Conservation (phyloP, 805 yeast species). For the Starmerella geochares region DNA sequence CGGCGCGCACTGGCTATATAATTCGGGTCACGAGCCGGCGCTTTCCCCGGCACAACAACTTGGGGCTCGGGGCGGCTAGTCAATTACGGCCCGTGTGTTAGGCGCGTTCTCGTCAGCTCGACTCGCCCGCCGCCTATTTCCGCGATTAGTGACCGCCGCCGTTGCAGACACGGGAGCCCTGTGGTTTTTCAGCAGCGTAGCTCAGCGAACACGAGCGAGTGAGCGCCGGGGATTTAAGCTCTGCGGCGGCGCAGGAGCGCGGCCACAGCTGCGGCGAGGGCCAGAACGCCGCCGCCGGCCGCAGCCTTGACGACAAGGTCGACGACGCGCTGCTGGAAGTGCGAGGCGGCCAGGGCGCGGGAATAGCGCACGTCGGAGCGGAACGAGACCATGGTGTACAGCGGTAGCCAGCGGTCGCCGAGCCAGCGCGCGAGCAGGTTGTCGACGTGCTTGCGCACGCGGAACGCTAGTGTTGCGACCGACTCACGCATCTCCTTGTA, state of each 20-base stretch:
- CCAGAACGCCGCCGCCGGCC: constrained; percentile 3
- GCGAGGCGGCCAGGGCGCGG: constrained; percentile 47
- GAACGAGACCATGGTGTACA: constrained; percentile 88
- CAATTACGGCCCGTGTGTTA: no score
- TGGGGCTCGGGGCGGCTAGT: no score
- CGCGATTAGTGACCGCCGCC: no score
- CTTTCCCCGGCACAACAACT: no score
- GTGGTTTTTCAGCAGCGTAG: no score
- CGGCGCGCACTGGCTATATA: no score
- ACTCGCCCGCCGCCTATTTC: no score
- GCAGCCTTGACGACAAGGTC: constrained; percentile 11
- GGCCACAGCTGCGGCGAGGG: background rate
- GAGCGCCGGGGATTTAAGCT: no score
- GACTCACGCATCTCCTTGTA: constrained; percentile 80
- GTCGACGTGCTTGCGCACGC: constrained; percentile 61
- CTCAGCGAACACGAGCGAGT: no score
- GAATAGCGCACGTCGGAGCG: constrained; percentile 72
- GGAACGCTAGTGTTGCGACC: constrained; percentile 52
- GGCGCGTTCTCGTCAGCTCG: no score
- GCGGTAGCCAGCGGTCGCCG: constrained; percentile 66
- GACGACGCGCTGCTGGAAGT: constrained; percentile 47
- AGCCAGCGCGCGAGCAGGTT: constrained; percentile 47
- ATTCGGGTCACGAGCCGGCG: no score
- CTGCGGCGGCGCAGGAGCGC: background rate
- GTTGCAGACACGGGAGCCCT: no score